Evolutionary conservation across 108 stramenopile genomes (phyloP), one percentile per base, ranked within the genome.

Genomic region (Pelagomonas calceolata): DNA sequence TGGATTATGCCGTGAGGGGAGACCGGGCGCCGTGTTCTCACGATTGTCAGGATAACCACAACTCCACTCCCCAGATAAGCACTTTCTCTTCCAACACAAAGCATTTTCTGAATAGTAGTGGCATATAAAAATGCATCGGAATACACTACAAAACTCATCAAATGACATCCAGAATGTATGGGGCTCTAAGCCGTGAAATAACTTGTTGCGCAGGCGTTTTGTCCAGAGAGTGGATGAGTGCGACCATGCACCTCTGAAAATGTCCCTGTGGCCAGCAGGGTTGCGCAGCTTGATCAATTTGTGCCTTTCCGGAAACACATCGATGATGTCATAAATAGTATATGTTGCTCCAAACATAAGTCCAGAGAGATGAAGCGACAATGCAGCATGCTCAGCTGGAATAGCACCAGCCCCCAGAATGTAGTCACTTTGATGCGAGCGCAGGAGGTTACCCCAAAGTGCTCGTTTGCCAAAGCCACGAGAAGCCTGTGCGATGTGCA

Each of bases 91-190:
- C 51, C 51, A 60, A 26, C 14, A 3, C 10, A 1, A 1, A 1
- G 51, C 18, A 4, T 16, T 12, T 1, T 16, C 51, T 16, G 14
- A 4, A 26, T 60, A 26, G 10, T 60, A 60, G 10, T 76, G 78
- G 65, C 79, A 81, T 65, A 81, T 66, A 39, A 79, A 81, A 0
- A 81, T 72, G 63, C 75, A 73, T 26, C 79, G 75, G 43, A 81
- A 81, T 0, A 68, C 76, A 26, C 34, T 37, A 34, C 74, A 74
- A 51, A 81, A 81, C 29, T 81, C 80, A 63, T 81, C 76, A 60
- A 81, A 81, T 5, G 80, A 76, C 79, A 81, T 79, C 78, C 74
- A 81, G 36, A 81, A 81, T 14, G 76, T 76, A 68, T 81, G 77
- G 44, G 79, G 79, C 9, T 64, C 43, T 45, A 73, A 36, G 33